These are phyloP conservation scores for Spongospora subterranea DNA, from an alignment of 208 protist species.

Conservation along the genomic window DNA sequence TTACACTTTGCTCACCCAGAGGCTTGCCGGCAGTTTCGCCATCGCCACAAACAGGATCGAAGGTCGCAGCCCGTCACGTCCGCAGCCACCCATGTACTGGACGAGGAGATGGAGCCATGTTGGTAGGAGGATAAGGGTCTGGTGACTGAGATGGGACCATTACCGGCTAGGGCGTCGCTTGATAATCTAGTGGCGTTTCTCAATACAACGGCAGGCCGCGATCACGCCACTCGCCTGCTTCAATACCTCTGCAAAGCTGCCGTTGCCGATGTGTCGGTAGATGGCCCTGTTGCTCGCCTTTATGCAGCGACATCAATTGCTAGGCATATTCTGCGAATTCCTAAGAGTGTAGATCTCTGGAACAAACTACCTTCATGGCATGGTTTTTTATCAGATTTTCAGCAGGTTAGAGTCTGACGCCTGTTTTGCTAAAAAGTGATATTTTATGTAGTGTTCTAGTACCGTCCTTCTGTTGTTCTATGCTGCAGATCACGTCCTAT, in stretches of 20 bases:
- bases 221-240: neutral
- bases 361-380: neutral
- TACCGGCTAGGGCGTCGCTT: too few species aligned
- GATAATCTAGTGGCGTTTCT: neutral
- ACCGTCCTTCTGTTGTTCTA: neutral
- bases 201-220: neutral
- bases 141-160: too few species aligned
- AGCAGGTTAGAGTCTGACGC: neutral
- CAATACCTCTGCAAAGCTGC: neutral
- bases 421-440: neutral
- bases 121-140: too few species aligned
- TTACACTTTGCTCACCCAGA: too few species aligned
- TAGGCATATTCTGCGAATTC: neutral
- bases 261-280: neutral
- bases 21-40: too few species aligned
- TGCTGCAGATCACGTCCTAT: neutral
- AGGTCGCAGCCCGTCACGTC: too few species aligned
- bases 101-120: too few species aligned
- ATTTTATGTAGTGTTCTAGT: neutral
- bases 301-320: neutral
- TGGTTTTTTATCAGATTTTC: neutral
- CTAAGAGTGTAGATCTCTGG: neutral
- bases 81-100: too few species aligned
- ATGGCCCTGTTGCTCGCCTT: neutral
- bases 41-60: too few species aligned